Base-by-base conservation (phyloP, 805 yeast genomes). In the Wickerhamomyces ciferrii region DNA sequence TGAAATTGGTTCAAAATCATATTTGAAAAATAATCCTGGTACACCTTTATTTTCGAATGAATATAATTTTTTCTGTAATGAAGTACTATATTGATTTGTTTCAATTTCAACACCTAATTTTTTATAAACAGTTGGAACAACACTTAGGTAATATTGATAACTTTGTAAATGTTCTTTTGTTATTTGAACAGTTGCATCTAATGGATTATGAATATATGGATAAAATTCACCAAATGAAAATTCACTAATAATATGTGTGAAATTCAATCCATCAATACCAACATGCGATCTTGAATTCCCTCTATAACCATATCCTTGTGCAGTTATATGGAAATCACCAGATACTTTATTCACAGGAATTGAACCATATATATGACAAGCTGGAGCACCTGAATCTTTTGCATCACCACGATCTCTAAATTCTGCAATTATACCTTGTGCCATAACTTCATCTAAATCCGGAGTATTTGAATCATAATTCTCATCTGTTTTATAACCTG, bases 201-300 rank as follows among this genome's bases (percentile, higher is more conserved):
- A 73, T n/a, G 97, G 96, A 60, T 92, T 92, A 54, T 84, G 75
- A 51, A 91, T 73, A 55, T 78, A 84, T 3, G 99, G 97, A 59
- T 81, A 90, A 64, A 85, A 90, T 34, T 81, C 87, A 14, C 99
- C 99, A 66, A 83, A 92, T 11, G 97, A 89, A 51, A 90, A 79
- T 63, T 92, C 98, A 49, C 79, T 78, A 49, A 94, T 83, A 5
- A 80, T 79, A 65, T 94, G 99, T 1, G 96, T 77, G 61, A 92
- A 85, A 59, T 92, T 87, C 48, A 87, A 66, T 20, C 74, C 66
- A 36, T 79, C 79, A 8, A 58, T 31, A 1, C 78, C 78, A 11
- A 75, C 71, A 39, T 66, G 65, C 41, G 77, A 68, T 48, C 78
- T 65, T 19, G 53, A 53, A 18, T 42, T 41, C 50, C 75, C 82